Evolutionary conservation across 2,329 filamentous ascomycete genomes (phyloP).

Genomic region (Fusarium coicis): DNA sequence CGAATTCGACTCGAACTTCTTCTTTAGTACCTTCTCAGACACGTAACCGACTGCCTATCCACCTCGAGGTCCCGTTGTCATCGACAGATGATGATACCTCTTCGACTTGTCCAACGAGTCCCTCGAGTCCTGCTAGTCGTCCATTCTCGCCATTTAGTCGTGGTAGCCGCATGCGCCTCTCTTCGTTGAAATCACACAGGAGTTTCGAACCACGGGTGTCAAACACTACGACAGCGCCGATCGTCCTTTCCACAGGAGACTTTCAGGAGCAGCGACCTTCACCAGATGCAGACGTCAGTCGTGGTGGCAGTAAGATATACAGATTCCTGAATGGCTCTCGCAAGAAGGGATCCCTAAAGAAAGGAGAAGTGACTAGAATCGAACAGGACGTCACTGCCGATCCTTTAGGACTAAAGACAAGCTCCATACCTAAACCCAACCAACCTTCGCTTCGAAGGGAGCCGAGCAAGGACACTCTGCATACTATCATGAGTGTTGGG

Average conservation of each 20-base stretch:
- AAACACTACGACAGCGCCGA: conserved; percentile 13
- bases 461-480: conserved; percentile 59
- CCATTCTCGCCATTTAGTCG: conserved; percentile 35
- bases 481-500: conserved; percentile 62
- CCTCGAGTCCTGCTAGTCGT: conserved; percentile 23
- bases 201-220: conserved; percentile 31
- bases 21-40: conserved; percentile 33
- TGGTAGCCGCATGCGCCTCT: conserved; percentile 31
- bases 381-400: conserved; percentile 46
- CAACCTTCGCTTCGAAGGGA: conserved; percentile 52
- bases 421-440: conserved; percentile 49
- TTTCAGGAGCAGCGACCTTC: not conserved
- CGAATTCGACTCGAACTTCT: conserved; percentile 34
- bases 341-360: conserved; percentile 36
- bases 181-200: conserved; percentile 32
- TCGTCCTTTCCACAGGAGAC: conserved; percentile 8
- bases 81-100: conserved; percentile 29
- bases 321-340: conserved; percentile 33
- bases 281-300: not conserved
- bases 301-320: conserved; percentile 26
- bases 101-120: conserved; percentile 32
- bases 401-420: conserved; percentile 25
- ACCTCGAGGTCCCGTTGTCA: conserved; percentile 30
- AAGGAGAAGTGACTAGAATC: conserved; percentile 6
- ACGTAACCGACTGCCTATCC: conserved; percentile 27